These are phyloP conservation scores for Phaffomyces opuntiae DNA, from an alignment of 805 yeast genomes.

Conservation along the genomic window DNA sequence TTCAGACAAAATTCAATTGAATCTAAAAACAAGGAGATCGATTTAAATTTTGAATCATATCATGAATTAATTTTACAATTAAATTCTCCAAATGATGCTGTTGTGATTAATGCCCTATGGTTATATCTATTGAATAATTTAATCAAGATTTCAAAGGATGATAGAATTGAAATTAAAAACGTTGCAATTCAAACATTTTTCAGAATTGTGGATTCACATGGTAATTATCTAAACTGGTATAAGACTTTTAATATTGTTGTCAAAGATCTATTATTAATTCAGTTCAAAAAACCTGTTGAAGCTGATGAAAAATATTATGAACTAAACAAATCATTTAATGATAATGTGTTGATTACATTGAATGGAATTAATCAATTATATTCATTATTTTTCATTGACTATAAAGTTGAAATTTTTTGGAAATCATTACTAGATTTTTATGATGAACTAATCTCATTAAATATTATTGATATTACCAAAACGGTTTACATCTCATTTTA, in stretches of 20 bases:
- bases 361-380: conserved; percentile 63
- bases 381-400: conserved; percentile 40
- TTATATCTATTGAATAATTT: conserved; percentile 54
- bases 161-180: conserved; percentile 74
- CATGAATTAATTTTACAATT: conserved; percentile 24
- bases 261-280: conserved; percentile 35
- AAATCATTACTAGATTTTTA: conserved; percentile 44
- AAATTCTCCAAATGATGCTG: conserved; percentile 13
- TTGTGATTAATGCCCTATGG: conserved; percentile 43
- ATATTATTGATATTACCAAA: conserved; percentile 47
- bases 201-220: conserved; percentile 71
- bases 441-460: conserved; percentile 30
- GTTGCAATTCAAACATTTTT: conserved; percentile 88
- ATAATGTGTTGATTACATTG: conserved; percentile 53
- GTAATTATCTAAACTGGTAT: conserved; percentile 56
- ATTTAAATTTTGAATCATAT: conserved; percentile 13
- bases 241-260: conserved; percentile 60
- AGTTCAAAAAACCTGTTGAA: conserved; percentile 11
- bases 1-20: conserved; percentile 27
- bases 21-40: neutral
- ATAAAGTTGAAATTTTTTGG: conserved; percentile 43
- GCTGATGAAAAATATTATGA: conserved; percentile 22
- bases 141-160: conserved; percentile 55
- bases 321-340: conserved; percentile 41
- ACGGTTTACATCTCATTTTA: conserved; percentile 49